phyloP scores from a whole-genome alignment of 352 stramenopile species.

The Phytophthora sojae region DNA sequence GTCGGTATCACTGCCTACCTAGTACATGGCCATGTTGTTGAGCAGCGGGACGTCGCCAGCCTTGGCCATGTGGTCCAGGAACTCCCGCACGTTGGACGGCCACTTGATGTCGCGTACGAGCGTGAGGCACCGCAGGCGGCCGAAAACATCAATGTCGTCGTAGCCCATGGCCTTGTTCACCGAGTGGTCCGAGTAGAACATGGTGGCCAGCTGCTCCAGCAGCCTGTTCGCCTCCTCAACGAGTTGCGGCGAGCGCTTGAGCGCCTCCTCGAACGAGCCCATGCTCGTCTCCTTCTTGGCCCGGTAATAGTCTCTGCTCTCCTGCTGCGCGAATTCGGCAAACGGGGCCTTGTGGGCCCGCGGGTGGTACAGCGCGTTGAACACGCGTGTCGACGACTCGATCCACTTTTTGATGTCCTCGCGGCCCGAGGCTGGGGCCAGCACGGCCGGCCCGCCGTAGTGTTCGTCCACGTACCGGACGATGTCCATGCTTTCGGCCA shows the following conservation, averaged over 20 bases:
- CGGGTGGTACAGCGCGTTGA: constrained; percentile 51
- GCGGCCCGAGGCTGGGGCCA: constrained; percentile 36
- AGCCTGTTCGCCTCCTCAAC: constrained; percentile 46
- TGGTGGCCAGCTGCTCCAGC: constrained; percentile 37
- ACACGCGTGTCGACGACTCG: constrained; percentile 47
- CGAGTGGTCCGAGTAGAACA: constrained; percentile 54
- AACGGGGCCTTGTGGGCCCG: constrained; percentile 56
- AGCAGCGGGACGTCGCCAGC: constrained; percentile 48
- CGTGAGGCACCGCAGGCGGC: constrained; percentile 51
- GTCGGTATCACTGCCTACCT: neutral
- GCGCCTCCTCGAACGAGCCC: constrained; percentile 45
- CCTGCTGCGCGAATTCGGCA: constrained; percentile 51
- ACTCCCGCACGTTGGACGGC: constrained; percentile 53
- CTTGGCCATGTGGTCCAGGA: constrained; percentile 52
- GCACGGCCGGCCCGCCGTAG: constrained; percentile 41
- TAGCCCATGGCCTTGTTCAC: constrained; percentile 59
- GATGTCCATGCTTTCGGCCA: constrained; percentile 71
- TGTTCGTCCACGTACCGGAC: constrained; percentile 67
- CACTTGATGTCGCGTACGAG: constrained; percentile 58
- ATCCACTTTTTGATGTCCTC: constrained; percentile 60
- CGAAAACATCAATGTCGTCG: constrained; percentile 67
- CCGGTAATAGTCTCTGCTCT: constrained; percentile 61
- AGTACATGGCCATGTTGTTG: constrained; percentile 48
- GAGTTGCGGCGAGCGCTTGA: constrained; percentile 52
- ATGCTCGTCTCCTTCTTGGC: constrained; percentile 68